Conservation (phyloP, 31 red algal genomes). For the Odonthalia washingtoniensis region DNA sequence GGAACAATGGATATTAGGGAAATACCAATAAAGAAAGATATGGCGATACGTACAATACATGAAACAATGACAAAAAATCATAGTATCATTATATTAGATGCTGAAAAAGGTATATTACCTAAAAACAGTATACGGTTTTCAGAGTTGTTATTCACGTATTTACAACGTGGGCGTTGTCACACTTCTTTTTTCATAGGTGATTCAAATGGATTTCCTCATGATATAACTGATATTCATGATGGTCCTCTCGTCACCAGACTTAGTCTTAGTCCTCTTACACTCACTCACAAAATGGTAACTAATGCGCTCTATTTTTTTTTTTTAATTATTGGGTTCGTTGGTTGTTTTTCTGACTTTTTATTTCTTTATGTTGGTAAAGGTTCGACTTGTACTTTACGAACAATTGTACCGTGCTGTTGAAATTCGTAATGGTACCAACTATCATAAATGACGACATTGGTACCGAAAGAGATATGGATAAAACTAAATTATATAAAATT, state of each 20-base stretch:
- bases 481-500: too few relatives aligned
- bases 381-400: constrained; percentile 84
- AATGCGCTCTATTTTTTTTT: not conserved
- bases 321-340: too few relatives aligned
- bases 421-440: constrained; percentile 78
- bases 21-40: constrained; percentile 29
- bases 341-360: constrained; percentile 7
- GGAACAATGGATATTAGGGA: constrained; percentile 25
- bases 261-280: constrained; percentile 66
- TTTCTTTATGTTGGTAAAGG: constrained; percentile 10
- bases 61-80: not conserved
- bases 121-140: constrained; percentile 62
- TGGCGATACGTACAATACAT: constrained; percentile 11
- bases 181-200: constrained; percentile 79
- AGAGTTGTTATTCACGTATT: constrained; percentile 53
- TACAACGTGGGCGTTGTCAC: constrained; percentile 57
- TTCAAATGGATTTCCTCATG: constrained; percentile 66
- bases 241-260: constrained; percentile 28
- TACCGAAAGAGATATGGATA: too few relatives aligned
- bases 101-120: constrained; percentile 48
- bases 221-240: constrained; percentile 24
- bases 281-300: constrained; percentile 77
- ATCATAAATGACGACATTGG: constrained; percentile 88
- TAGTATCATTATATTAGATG: constrained; percentile 60
- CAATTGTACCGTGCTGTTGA: constrained; percentile 90